phyloP scores from a whole-genome alignment of 805 yeast genomes.

The Monosporozyma unispora region DNA sequence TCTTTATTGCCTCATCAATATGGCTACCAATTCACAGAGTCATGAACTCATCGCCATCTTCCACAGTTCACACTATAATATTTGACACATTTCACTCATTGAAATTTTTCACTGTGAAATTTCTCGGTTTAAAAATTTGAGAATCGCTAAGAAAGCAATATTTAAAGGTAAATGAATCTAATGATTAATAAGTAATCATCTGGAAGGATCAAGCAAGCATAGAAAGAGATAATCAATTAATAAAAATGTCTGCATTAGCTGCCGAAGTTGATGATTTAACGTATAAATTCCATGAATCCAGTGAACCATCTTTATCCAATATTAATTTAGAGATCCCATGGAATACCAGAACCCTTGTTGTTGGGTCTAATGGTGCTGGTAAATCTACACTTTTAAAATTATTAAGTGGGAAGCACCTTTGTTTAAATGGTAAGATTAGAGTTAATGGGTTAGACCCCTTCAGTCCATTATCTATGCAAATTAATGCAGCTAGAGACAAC shows the following conservation, averaged over 20 bases:
- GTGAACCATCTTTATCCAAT: constrained; percentile 57
- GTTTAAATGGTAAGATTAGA: constrained; percentile 57
- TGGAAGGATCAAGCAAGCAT: no score
- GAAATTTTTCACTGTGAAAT: not conserved
- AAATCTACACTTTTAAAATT: constrained; percentile 80
- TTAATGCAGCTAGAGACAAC: constrained; percentile 27
- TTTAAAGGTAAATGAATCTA: not conserved
- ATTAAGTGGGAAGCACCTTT: constrained; percentile 84
- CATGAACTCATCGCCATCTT: not conserved
- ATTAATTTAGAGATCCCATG: constrained; percentile 54
- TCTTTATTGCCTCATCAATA: not conserved
- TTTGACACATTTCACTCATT: not conserved
- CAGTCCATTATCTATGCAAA: constrained; percentile 37
- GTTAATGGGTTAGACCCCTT: constrained; percentile 90
- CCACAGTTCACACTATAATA: not conserved
- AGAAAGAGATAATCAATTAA: no score
- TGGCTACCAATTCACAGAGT: not conserved
- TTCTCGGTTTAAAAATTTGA: not conserved
- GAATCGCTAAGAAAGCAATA: not conserved
- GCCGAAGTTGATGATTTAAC: constrained; percentile 56
- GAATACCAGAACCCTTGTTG: constrained; percentile 65
- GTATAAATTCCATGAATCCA: constrained; percentile 55
- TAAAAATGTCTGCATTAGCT: constrained; percentile 23
- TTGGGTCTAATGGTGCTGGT: constrained; percentile 98
- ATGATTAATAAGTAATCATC: not conserved